Base-by-base conservation (phyloP, 345 rosid genomes). In the Rhodomyrtus tomentosa region DNA sequence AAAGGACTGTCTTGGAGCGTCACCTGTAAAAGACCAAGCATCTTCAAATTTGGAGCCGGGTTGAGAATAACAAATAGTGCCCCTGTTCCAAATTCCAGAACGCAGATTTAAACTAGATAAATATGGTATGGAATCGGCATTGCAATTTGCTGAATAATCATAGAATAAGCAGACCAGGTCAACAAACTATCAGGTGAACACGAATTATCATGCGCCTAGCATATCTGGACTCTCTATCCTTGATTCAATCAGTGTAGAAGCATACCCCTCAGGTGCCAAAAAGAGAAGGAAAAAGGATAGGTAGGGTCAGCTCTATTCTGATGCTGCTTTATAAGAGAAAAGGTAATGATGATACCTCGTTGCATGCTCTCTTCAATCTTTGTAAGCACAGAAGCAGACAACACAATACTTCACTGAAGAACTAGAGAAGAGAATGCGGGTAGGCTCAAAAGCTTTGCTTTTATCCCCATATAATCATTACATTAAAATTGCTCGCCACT, bases 11-110 rank as follows among this genome's bases (percentile, higher is more conserved):
- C 45, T 50, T 40, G 36, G 21, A 73, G 81, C 15, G 14, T 90
- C 86, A 95, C 97, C 98, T 96, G 98, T 86, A 96, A 90, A 80
- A 96, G 95, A 49, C 99, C 98, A 88, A 96, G 99, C 96, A 94
- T 90, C 95, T 94, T 95, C 92, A 95, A 90, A 89, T 94, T 96
- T 87, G 98, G 99, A 85, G 96, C 85, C n/a, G 82, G 90, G 85
- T 89, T 93, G 84, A 96, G 90, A 87, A 96, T 87, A 20, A 96
- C 98, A 85, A 95, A 87, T 55, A 95, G 94, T 5, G 98, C 99
- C 89, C 99, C 99, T 95, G 89, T 86, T 51, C 82, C 86, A 89
- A 51, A 48, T 87, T 56, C 82, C 84, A 85, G 24, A 68, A 68
- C 14, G 24, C 45, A 0, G 12, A 80, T 24, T 45, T 27, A 24